These are phyloP conservation scores for Massariosphaeria phaeospora DNA, from an alignment of 495 filamentous ascomycete genomes.

Conservation along the genomic window DNA sequence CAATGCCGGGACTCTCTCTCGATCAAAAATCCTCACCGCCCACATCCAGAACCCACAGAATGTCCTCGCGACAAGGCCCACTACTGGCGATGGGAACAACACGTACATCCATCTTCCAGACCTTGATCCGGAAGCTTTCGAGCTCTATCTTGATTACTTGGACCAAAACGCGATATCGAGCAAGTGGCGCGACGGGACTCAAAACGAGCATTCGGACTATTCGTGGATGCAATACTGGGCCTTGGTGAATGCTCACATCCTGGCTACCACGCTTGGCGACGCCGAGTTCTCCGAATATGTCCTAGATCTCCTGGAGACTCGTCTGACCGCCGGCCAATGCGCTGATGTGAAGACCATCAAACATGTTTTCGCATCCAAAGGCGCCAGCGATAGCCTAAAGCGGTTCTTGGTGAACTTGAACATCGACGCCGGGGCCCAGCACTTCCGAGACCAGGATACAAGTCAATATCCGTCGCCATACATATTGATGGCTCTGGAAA, in stretches of 20 bases:
- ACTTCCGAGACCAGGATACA: background rate
- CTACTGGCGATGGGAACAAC: too few relatives aligned
- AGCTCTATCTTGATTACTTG: background rate
- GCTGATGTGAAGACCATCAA: background rate
- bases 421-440: background rate
- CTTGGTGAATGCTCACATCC: conserved; percentile 10
- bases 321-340: background rate
- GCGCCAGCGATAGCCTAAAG: background rate
- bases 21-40: too few relatives aligned
- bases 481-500: background rate
- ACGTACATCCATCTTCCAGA: conserved; percentile 1
- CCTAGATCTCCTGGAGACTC: background rate
- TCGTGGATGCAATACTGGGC: background rate
- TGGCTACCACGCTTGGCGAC: background rate
- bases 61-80: too few relatives aligned
- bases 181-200: too few relatives aligned
- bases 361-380: conserved; percentile 1
- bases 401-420: background rate
- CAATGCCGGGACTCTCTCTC: too few relatives aligned
- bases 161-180: background rate
- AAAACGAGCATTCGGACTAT: background rate
- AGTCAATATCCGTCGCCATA: background rate
- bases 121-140: conserved; percentile 4
- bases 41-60: too few relatives aligned
- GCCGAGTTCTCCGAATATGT: background rate